These are phyloP conservation scores for Sporisorium scitamineum DNA, from an alignment of 1,284 basidiomycete genomes.

Conservation along the genomic window DNA sequence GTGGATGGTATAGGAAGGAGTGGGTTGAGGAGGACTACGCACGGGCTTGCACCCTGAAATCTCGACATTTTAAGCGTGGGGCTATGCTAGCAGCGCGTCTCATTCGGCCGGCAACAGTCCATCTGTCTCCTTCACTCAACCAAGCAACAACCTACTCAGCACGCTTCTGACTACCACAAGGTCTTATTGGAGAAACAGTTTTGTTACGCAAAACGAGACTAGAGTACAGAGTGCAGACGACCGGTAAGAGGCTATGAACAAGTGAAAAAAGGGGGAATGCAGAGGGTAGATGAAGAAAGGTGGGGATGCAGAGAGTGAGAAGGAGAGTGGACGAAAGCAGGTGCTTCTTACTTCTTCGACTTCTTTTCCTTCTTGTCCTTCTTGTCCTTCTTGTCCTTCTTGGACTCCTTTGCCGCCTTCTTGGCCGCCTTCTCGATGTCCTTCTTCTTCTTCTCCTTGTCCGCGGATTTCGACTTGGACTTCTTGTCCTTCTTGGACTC, in stretches of 20 bases:
- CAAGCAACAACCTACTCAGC: not conserved
- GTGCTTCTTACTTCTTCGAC: constrained; percentile 26
- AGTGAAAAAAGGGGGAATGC: not conserved
- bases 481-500: constrained; percentile 79
- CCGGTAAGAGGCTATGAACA: not conserved
- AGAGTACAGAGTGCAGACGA: constrained; percentile 32
- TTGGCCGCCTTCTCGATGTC: constrained; percentile 63
- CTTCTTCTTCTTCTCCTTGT: constrained; percentile 54
- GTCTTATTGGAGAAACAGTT: not conserved
- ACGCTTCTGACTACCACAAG: too few species aligned
- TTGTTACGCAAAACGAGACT: constrained; percentile 12
- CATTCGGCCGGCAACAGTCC: constrained; percentile 15
- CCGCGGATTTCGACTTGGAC: constrained; percentile 66
- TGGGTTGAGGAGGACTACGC: not conserved
- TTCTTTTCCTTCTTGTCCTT: constrained; percentile 41
- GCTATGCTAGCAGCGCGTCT: not conserved
- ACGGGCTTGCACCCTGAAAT: constrained; percentile 7
- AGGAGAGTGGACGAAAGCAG: not conserved
- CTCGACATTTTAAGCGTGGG: constrained; percentile 13
- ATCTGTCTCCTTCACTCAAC: not conserved
- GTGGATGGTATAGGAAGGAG: too few species aligned
- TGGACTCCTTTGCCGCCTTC: constrained; percentile 57
- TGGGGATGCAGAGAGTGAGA: not conserved
- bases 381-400: constrained; percentile 58
- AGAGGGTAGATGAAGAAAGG: not conserved